Base-by-base conservation (phyloP, 345 rosid genomes). In the Noccaea caerulescens region DNA sequence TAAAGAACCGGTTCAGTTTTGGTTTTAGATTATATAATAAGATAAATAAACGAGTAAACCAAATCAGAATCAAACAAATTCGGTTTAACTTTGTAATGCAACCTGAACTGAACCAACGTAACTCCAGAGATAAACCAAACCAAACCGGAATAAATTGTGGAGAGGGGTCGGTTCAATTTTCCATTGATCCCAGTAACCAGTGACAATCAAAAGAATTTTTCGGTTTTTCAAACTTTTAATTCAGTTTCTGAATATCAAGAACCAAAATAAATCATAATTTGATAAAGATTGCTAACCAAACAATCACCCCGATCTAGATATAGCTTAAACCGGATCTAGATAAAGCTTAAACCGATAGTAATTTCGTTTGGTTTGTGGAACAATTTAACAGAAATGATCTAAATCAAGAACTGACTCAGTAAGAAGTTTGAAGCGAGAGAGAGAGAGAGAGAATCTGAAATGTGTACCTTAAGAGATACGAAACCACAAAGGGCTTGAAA, bases 401-500 rank as follows among this genome's bases (percentile, higher is more conserved):
- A 7, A 56, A 46, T 47, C 63, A 13, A 46, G 55, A 46, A 34
- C 62, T 27, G 43, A 63, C 20, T 0, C 13, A 25, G 32, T 38
- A 16, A 20, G 9, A 12, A n/a, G 36, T 9, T 32, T 12, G 16
- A 7, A 33, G 68, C 50, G 50, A 44, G n/a, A n/a, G n/a, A n/a
- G n/a, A 64, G 54, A 18, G 9, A 54, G 12, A 18, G 25, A n/a
- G 38, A 37, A 66, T 14, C 58, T 58, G 44, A 75, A 62, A 38
- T 18, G 37, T 53, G 27, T 69, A 90, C 98, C 93, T 84, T 77
- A 57, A 82, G 80, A 75, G 82, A 55, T 47, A 90, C 80, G 69
- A 94, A 89, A 58, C 99, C 89, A 73, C 97, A 94, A 56, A 94
- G 91, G 20, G 99, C 98, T 85, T 88, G 85, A 72, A 89, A 91